Evolutionary conservation across 2,329 filamentous ascomycete species (phyloP).

Genomic region (Gaeumannomyces sp.): DNA sequence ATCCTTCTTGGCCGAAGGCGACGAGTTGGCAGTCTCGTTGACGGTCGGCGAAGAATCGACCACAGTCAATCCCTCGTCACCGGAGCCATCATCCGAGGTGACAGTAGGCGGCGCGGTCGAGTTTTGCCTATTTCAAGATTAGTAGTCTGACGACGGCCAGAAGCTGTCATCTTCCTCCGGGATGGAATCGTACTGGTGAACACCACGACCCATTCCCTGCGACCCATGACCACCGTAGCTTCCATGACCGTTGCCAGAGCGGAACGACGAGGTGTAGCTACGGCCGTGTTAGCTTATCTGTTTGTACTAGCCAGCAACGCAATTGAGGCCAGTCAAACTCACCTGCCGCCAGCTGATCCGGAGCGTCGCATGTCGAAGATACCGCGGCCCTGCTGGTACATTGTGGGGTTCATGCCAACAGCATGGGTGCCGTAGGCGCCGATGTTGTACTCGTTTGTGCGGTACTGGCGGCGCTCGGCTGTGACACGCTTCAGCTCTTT

Average conservation of each 20-base stretch:
- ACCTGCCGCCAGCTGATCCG: constrained; percentile 12
- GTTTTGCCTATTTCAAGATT: constrained; percentile 28
- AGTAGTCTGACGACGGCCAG: constrained; percentile 14
- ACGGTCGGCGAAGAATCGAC: constrained; percentile 40
- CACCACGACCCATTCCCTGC: constrained; percentile 5
- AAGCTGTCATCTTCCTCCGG: neutral
- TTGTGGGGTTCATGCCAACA: constrained; percentile 48
- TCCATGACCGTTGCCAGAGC: constrained; percentile 6
- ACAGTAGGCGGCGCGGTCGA: constrained; percentile 32
- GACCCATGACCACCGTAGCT: constrained; percentile 3
- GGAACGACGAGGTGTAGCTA: constrained; percentile 7
- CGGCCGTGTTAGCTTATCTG: neutral
- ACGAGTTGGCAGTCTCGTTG: constrained; percentile 40
- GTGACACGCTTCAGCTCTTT: constrained; percentile 96
- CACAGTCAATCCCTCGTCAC: constrained; percentile 49
- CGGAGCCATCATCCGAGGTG: constrained; percentile 39
- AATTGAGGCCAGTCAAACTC: neutral
- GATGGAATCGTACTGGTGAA: constrained; percentile 6
- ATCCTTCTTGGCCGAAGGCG: constrained; percentile 42
- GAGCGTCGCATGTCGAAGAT: constrained; percentile 29
- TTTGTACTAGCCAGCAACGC: too few relatives aligned
- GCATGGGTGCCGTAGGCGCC: constrained; percentile 60
- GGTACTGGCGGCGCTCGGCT: constrained; percentile 89
- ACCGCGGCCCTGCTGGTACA: constrained; percentile 31
- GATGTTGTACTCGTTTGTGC: constrained; percentile 89